Evolutionary conservation across 441 rosid species (phyloP).

Genomic region (Lagerstroemia fauriei): DNA sequence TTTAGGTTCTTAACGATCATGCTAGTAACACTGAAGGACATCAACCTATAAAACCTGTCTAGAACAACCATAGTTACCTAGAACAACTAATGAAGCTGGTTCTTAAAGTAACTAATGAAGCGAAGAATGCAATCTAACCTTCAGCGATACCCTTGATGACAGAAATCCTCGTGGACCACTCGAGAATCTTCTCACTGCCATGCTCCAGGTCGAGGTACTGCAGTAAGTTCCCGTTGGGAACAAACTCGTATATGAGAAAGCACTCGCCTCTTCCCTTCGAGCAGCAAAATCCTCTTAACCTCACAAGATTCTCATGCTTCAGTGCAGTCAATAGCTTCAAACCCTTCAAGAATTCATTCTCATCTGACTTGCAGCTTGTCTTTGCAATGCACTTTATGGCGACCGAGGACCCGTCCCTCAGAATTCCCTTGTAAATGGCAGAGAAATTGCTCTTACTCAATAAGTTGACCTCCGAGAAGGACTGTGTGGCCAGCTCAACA

Average conservation of each 20-base stretch:
- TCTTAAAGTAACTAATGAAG: no score
- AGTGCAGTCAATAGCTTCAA: slow-evolving; percentile 19
- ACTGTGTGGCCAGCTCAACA: slow-evolving; percentile 31
- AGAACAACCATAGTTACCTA: no score
- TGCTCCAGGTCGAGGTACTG: slow-evolving; percentile 19
- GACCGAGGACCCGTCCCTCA: slow-evolving; percentile 26
- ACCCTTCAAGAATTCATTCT: slow-evolving; percentile 25
- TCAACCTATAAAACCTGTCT: no score
- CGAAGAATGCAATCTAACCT: slow-evolving; percentile 26
- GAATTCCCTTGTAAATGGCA: slow-evolving; percentile 21
- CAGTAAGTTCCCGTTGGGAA: slow-evolving; percentile 29
- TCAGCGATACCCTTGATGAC: slow-evolving; percentile 26
- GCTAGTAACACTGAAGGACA: no score
- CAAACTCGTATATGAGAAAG: slow-evolving; percentile 25
- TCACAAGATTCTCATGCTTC: slow-evolving; percentile 28
- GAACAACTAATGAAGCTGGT: no score
- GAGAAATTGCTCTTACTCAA: slow-evolving; percentile 28
- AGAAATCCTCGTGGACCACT: slow-evolving; percentile 27
- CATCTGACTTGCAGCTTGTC: slow-evolving; percentile 28
- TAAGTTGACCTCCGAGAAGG: slow-evolving; percentile 26
- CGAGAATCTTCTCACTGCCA: slow-evolving; percentile 22
- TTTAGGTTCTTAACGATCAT: neutral
- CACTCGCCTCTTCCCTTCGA: slow-evolving; percentile 32
- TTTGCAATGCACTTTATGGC: slow-evolving; percentile 27
- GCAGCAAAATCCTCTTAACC: slow-evolving; percentile 29